Conservation (phyloP, 495 filamentous ascomycete genomes). For the Alectoria sarmentosa region DNA sequence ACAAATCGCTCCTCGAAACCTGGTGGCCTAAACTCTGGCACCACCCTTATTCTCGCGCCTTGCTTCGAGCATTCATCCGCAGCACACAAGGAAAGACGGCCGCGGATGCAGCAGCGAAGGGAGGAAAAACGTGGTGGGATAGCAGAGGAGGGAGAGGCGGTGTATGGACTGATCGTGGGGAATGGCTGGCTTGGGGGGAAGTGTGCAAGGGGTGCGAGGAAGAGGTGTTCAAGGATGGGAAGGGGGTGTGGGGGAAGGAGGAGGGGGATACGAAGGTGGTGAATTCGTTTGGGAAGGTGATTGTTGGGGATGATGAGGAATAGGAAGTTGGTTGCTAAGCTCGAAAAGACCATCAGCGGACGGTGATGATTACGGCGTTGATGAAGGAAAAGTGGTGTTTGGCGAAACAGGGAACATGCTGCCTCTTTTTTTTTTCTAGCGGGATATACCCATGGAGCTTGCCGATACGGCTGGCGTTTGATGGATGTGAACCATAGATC, state of each 20-base stretch:
- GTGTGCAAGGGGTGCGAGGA: conserved; percentile 46
- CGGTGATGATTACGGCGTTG: not conserved
- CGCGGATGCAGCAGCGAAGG: conserved; percentile 39
- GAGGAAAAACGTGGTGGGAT: conserved; percentile 49
- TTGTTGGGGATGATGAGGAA: conserved; percentile 22
- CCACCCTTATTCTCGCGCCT: conserved; percentile 43
- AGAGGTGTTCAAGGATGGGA: conserved; percentile 38
- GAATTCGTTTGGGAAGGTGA: conserved; percentile 25
- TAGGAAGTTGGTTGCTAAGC: not conserved
- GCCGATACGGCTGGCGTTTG: not conserved
- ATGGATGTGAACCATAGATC: not conserved
- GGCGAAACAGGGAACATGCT: not conserved
- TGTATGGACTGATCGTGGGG: conserved; percentile 50
- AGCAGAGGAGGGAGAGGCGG: conserved; percentile 49
- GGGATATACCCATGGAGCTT: conserved; percentile 16
- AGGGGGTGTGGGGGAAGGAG: conserved; percentile 22
- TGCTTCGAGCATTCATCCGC: conserved; percentile 46
- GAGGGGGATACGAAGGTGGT: conserved; percentile 19
- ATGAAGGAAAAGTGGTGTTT: not conserved
- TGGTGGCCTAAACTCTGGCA: conserved; percentile 56
- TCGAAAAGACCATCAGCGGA: too few species aligned
- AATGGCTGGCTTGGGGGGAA: conserved; percentile 49
- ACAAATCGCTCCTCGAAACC: conserved; percentile 34
- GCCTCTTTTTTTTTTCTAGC: not conserved
- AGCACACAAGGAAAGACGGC: conserved; percentile 36